Evolutionary conservation across 495 filamentous ascomycete genomes (phyloP).

Genomic region (Aspergillus asperescens): DNA sequence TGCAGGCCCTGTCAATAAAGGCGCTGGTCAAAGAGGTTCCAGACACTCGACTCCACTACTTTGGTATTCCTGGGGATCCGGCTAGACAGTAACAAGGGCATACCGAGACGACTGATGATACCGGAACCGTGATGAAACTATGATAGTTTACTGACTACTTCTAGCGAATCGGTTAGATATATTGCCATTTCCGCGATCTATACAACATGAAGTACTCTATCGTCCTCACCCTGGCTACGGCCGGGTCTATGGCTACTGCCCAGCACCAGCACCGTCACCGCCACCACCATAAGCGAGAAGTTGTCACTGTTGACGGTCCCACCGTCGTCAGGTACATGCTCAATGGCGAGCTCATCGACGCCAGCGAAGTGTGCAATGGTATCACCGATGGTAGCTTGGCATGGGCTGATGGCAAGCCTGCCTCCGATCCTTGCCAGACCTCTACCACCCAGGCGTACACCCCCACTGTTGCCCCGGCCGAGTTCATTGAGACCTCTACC

Average conservation of each 20-base stretch:
- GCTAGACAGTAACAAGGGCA: neutral
- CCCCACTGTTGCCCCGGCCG: constrained; percentile 22
- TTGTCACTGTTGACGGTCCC: constrained; percentile 44
- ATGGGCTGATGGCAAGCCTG: constrained; percentile 33
- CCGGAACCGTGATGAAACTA: neutral
- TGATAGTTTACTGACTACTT: neutral
- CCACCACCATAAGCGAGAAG: constrained; percentile 37
- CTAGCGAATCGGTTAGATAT: constrained; percentile 1
- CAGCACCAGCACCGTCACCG: constrained; percentile 44
- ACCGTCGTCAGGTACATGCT: constrained; percentile 57
- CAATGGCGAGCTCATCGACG: constrained; percentile 48
- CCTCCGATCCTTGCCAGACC: constrained; percentile 30
- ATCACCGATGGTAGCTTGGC: constrained; percentile 49
- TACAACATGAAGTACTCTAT: constrained; percentile 43
- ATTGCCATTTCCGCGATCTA: constrained; percentile 3
- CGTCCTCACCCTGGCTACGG: constrained; percentile 42
- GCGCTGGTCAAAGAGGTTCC: neutral
- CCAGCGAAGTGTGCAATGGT: constrained; percentile 55
- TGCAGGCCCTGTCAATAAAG: neutral
- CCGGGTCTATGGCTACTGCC: constrained; percentile 42
- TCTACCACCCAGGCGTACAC: constrained; percentile 15
- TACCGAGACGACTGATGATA: neutral
- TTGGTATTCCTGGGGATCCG: neutral
- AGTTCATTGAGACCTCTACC: constrained; percentile 29
- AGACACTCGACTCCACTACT: neutral